Conservation (phyloP, 208 protist genomes). For the Wallacemonas collosoma region DNA sequence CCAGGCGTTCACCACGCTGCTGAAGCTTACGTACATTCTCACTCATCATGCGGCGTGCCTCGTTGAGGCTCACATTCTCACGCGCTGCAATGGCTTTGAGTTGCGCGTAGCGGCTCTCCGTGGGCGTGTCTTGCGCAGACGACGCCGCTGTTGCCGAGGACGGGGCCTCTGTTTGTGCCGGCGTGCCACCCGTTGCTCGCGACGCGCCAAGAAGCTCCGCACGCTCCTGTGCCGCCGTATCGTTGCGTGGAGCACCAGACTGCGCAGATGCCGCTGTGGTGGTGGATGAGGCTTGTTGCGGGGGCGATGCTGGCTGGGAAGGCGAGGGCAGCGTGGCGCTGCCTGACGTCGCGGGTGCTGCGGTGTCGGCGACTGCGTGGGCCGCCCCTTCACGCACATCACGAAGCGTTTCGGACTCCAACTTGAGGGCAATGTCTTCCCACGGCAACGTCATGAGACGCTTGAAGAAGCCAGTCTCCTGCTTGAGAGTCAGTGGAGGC, state of each 20-base stretch:
- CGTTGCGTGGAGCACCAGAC: background rate
- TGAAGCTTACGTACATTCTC: slow-evolving; percentile 73
- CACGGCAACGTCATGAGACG: slow-evolving; percentile 80
- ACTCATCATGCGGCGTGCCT: slow-evolving; percentile 84
- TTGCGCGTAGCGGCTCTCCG: slow-evolving; percentile 65
- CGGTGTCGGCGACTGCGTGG: background rate
- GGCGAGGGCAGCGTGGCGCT: background rate
- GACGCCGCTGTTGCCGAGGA: background rate
- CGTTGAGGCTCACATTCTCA: slow-evolving; percentile 77
- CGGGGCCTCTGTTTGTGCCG: background rate
- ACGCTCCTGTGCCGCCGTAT: slow-evolving; percentile 27
- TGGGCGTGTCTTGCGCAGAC: slow-evolving; percentile 8
- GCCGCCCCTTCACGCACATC: slow-evolving; percentile 22
- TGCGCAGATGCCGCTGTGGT: background rate
- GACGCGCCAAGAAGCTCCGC: slow-evolving; percentile 30
- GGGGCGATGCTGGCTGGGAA: background rate
- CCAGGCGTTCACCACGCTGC: slow-evolving; percentile 68
- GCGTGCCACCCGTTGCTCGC: background rate
- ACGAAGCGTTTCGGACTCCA: slow-evolving; percentile 68
- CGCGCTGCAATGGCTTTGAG: slow-evolving; percentile 78
- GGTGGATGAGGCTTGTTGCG: background rate
- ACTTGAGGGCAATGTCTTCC: slow-evolving; percentile 76
- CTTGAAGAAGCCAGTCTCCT: slow-evolving; percentile 83
- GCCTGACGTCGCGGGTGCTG: background rate
- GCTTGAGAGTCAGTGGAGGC: slow-evolving; percentile 67